A percentile compares a stretch with the other conserved stretches of the same genome.
Conservation (phyloP, 73 alveolate genomes). For the Paraurostyla sp. region DNA sequence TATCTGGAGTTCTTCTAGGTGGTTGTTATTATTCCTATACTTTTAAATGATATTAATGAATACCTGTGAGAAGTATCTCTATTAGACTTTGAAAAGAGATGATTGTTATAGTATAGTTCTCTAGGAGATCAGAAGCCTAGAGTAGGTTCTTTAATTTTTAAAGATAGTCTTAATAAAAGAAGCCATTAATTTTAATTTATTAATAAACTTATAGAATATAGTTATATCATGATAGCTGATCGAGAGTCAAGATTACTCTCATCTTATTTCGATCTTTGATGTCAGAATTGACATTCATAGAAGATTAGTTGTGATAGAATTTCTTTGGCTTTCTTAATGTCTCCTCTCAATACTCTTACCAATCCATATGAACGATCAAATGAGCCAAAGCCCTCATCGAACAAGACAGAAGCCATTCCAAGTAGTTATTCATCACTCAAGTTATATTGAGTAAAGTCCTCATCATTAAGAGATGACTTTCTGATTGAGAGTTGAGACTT, state of each 20-base stretch:
- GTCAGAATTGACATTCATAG: constrained; percentile 34
- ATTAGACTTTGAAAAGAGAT: too few species aligned
- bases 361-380: constrained; percentile 47
- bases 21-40: background rate
- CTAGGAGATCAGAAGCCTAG: too few species aligned
- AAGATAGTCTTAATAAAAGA: background rate
- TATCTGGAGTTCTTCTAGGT: too few species aligned
- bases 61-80: too few species aligned
- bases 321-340: constrained; percentile 36
- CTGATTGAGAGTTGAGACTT: background rate
- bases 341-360: constrained; percentile 49
- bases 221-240: background rate
- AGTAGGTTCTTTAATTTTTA: background rate
- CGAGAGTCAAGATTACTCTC: background rate
- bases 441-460: constrained; percentile 6
- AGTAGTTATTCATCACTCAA: constrained; percentile 45
- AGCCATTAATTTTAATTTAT: constrained; percentile 43
- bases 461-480: constrained; percentile 25
- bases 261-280: background rate
- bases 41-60: background rate
- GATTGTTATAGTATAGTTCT: too few species aligned
- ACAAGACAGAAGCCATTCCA: constrained; percentile 50
- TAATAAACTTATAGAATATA: too few species aligned
- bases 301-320: constrained; percentile 27
- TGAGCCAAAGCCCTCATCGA: constrained; percentile 61